phyloP scores from a whole-genome alignment of 1,139 yeast genomes.

The Pichia cactophila region DNA sequence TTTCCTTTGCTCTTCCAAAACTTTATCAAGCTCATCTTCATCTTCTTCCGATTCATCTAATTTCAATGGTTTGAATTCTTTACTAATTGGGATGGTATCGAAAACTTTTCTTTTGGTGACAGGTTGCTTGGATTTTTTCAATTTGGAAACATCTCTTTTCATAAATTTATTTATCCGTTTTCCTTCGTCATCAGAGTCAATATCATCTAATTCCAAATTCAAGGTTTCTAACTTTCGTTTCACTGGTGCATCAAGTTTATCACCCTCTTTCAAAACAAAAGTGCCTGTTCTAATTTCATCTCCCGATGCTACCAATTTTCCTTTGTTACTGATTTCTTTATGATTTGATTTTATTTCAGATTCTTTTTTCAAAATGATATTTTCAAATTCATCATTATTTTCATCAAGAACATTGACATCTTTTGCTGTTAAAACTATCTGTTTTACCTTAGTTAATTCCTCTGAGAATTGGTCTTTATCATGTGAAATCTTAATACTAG shows the following conservation, averaged over 20 bases:
- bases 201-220: slow-evolving; percentile 28
- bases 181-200: slow-evolving; percentile 20
- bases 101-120: slow-evolving; percentile 11
- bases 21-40: slow-evolving; percentile 30
- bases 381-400: slow-evolving; percentile 34
- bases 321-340: slow-evolving; percentile 14
- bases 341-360: slow-evolving; percentile 28
- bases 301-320: slow-evolving; percentile 9
- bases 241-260: not conserved
- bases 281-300: not conserved
- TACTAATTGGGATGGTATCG: slow-evolving; percentile 21
- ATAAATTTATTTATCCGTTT: slow-evolving; percentile 25
- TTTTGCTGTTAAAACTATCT: slow-evolving; percentile 53
- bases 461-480: not conserved
- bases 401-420: slow-evolving; percentile 33
- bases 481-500: not conserved
- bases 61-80: slow-evolving; percentile 26
- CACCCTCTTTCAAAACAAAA: not conserved
- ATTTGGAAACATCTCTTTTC: slow-evolving; percentile 21
- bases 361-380: slow-evolving; percentile 35
- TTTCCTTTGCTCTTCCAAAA: slow-evolving; percentile 36
- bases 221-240: slow-evolving; percentile 22
- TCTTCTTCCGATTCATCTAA: slow-evolving; percentile 31
- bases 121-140: slow-evolving; percentile 20
- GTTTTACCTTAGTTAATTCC: not conserved